phyloP scores from a whole-genome alignment of 345 rosid genomes.

The Hibiscus mutabilis region DNA sequence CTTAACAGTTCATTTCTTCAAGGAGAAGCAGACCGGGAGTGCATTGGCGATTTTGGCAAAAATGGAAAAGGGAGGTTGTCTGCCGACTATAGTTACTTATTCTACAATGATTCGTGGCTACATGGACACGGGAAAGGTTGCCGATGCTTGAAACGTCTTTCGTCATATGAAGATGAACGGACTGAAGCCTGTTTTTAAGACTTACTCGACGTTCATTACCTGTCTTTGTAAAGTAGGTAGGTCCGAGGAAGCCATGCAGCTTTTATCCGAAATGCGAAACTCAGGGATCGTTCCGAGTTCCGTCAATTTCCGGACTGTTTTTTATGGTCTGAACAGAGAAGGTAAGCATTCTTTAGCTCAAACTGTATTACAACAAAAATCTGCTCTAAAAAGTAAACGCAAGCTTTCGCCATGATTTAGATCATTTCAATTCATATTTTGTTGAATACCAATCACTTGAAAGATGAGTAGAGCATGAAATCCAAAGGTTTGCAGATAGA shows the following conservation, averaged over 20 bases:
- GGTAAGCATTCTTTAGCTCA: constrained; percentile 61
- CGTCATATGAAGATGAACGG: constrained; percentile 40
- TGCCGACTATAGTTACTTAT: constrained; percentile 61
- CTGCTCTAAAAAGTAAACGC: constrained; percentile 35
- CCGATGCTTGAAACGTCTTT: constrained; percentile 64
- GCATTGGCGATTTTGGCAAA: constrained; percentile 37
- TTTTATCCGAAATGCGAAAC: constrained; percentile 53
- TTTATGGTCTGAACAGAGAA: constrained; percentile 64
- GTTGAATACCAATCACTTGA: neutral
- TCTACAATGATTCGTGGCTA: constrained; percentile 65
- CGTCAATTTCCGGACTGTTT: constrained; percentile 55
- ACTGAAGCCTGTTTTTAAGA: constrained; percentile 58
- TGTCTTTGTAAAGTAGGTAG: constrained; percentile 49
- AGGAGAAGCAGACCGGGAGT: constrained; percentile 46
- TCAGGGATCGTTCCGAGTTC: constrained; percentile 57
- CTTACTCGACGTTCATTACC: constrained; percentile 58
- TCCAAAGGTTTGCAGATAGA: neutral
- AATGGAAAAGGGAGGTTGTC: constrained; percentile 46
- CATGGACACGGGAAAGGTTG: constrained; percentile 39
- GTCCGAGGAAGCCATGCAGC: constrained; percentile 60
- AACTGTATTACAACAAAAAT: constrained; percentile 41
- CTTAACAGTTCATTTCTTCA: constrained; percentile 55
- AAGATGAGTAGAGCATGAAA: neutral
- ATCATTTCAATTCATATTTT: neutral
- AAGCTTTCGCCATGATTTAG: constrained; percentile 30